These are phyloP conservation scores for Chaetoscypha palmicola DNA, from an alignment of 2,329 filamentous ascomycete species.

Conservation along the genomic window DNA sequence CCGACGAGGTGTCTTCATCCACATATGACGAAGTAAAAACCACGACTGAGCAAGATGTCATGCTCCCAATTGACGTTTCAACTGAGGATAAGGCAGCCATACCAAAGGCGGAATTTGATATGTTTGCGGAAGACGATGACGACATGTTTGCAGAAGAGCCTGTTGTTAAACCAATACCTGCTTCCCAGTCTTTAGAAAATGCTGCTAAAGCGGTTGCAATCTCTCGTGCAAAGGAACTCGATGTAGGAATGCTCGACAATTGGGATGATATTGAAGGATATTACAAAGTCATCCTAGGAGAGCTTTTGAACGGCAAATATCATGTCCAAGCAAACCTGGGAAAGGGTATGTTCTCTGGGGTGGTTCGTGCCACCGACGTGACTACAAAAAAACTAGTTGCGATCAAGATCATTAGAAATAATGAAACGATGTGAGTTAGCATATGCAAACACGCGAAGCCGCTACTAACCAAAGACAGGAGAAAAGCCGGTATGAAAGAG, in stretches of 20 bases:
- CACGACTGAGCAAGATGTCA: constrained; percentile 43
- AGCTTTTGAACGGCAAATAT: constrained; percentile 83
- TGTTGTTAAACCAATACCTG: constrained; percentile 31
- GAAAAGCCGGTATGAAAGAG: constrained; percentile 88
- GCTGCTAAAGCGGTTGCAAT: constrained; percentile 39
- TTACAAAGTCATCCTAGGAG: constrained; percentile 89
- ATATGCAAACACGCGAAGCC: not conserved
- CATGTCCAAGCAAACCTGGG: constrained; percentile 82
- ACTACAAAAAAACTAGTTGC: constrained; percentile 73
- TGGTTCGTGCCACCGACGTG: constrained; percentile 80
- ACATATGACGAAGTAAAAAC: constrained; percentile 53
- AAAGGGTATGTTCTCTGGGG: constrained; percentile 92
- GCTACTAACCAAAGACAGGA: constrained; percentile 34
- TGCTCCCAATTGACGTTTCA: constrained; percentile 33
- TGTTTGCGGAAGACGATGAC: constrained; percentile 79
- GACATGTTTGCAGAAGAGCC: constrained; percentile 55
- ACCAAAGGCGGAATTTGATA: constrained; percentile 58
- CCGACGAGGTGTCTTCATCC: constrained; percentile 46
- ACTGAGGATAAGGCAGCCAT: constrained; percentile 32
- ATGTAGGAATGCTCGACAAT: constrained; percentile 78
- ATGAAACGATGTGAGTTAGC: constrained; percentile 65
- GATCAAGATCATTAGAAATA: constrained; percentile 96
- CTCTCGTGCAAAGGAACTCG: constrained; percentile 47
- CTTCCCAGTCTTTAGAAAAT: constrained; percentile 36
- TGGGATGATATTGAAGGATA: constrained; percentile 94